Evolutionary conservation across 2,329 filamentous ascomycete species (phyloP), one percentile per base, ranked within the genome.

Genomic region (Coccinonectria pachysandricola): DNA sequence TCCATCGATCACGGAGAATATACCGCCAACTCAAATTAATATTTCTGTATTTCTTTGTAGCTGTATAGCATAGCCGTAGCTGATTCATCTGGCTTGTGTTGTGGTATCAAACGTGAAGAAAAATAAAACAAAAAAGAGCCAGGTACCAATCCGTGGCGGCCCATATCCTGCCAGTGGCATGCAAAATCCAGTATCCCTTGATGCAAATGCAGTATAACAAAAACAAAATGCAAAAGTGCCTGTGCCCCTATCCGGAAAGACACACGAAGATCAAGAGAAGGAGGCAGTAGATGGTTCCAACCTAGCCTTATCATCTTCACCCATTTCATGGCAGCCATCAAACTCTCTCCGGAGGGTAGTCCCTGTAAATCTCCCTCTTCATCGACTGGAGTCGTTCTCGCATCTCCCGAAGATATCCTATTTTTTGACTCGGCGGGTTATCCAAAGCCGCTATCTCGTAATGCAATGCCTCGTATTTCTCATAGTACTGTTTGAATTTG

Each of bases 351-450:
- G 37, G 54, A 28, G 45, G 54, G 45, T 48, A 58, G 48, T 64
- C 59, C 36, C 51, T 52, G 40, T 72, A 66, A 22, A 79, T 77
- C 31, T 72, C 62, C 37, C 48, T 56, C 59, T 78, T 78, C 64
- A 77, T 64, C n/a, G 39, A 38, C 36, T 64, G 57, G 24, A 79
- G 52, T 17, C 63, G 57, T 15, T 60, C 52, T 30, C 68, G 64
- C 70, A 77, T 69, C 9, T 66, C 60, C 15, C 65, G 41, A 23
- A 78, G 47, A 24, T 65, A 49, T 5, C 55, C 53, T 26, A 77
- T 49, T 43, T 69, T 65, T 10, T 64, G 56, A 31, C 62, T 54
- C 1, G 64, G 60, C 3, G 72, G 69, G 26, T 71, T 59, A 19
- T 60, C 56, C 36, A 68, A 42, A 5, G 49, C 59, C 11, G 56